A percentile compares a stretch with the other conserved stretches of the same genome.
phyloP scores from a whole-genome alignment of 2,329 filamentous ascomycete genomes.

The Tolypocladium album region DNA sequence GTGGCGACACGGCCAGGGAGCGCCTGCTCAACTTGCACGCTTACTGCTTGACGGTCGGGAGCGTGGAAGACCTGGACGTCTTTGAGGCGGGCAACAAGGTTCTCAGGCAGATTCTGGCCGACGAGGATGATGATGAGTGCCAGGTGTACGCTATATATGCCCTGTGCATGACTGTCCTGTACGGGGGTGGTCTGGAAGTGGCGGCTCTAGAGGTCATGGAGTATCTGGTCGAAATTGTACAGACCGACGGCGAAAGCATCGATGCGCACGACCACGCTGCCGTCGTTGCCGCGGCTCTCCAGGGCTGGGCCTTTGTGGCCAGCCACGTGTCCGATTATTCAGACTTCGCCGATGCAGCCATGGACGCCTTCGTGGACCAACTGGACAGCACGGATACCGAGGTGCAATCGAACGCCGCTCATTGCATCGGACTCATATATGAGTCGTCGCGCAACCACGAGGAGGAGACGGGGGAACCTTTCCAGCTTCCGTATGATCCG shows the following conservation, averaged over 20 bases:
- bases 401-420: slow-evolving; percentile 68
- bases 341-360: slow-evolving; percentile 56
- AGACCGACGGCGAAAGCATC: slow-evolving; percentile 65
- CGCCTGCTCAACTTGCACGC: slow-evolving; percentile 61
- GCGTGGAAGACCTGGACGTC: slow-evolving; percentile 45
- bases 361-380: slow-evolving; percentile 78
- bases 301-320: slow-evolving; percentile 71
- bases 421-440: slow-evolving; percentile 73
- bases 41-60: slow-evolving; percentile 57
- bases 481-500: slow-evolving; percentile 40
- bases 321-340: slow-evolving; percentile 68
- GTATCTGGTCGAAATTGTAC: slow-evolving; percentile 65
- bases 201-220: slow-evolving; percentile 63
- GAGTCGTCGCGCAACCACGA: slow-evolving; percentile 52
- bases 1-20: slow-evolving; percentile 58
- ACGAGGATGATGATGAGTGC: slow-evolving; percentile 53
- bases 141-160: slow-evolving; percentile 63
- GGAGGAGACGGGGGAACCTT: slow-evolving; percentile 35
- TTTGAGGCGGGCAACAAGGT: slow-evolving; percentile 17
- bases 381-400: slow-evolving; percentile 62
- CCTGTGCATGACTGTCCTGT: slow-evolving; percentile 61
- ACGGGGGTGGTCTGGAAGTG: slow-evolving; percentile 60
- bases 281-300: slow-evolving; percentile 64
- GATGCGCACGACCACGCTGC: slow-evolving; percentile 59
- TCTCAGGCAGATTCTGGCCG: slow-evolving; percentile 24